Conservation (phyloP, 768 basidiomycete species). For the Russula virescens region DNA sequence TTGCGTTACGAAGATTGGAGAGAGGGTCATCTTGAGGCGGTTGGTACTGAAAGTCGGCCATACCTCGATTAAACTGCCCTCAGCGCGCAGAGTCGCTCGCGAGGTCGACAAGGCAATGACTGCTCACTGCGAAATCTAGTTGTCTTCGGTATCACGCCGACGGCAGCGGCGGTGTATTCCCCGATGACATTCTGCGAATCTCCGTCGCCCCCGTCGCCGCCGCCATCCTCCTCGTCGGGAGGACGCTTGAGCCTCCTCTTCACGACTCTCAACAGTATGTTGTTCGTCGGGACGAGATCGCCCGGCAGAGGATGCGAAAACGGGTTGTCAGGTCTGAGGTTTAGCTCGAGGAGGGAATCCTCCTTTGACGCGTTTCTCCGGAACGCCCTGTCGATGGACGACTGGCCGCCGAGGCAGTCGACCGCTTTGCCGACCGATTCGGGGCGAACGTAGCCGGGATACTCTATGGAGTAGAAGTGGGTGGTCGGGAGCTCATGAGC, state of each 20-base stretch:
- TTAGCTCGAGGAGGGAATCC: constrained; percentile 69
- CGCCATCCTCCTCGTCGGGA: constrained; percentile 16
- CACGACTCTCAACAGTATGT: constrained; percentile 80
- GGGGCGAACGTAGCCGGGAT: constrained; percentile 76
- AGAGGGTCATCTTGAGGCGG: constrained; percentile 70
- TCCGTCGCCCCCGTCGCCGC: too few relatives aligned
- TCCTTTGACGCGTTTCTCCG: constrained; percentile 56
- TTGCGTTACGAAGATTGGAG: constrained; percentile 58
- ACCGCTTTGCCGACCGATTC: constrained; percentile 59
- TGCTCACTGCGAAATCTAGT: constrained; percentile 82
- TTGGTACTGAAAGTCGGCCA: constrained; percentile 91
- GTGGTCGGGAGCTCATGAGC: constrained; percentile 46
- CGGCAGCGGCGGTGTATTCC: constrained; percentile 66
- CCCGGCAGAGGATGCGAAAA: constrained; percentile 84
- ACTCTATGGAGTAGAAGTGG: constrained; percentile 78
- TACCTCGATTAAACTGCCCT: constrained; percentile 44
- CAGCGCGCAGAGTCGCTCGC: background rate
- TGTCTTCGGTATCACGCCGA: constrained; percentile 76
- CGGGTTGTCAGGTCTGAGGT: constrained; percentile 63
- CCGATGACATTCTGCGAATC: constrained; percentile 37
- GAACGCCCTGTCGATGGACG: constrained; percentile 71
- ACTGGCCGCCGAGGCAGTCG: constrained; percentile 61
- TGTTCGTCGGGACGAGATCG: constrained; percentile 68
- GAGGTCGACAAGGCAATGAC: background rate
- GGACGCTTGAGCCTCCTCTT: constrained; percentile 55